phyloP scores from a whole-genome alignment of 345 rosid genomes.

The Eucalyptus grandis region DNA sequence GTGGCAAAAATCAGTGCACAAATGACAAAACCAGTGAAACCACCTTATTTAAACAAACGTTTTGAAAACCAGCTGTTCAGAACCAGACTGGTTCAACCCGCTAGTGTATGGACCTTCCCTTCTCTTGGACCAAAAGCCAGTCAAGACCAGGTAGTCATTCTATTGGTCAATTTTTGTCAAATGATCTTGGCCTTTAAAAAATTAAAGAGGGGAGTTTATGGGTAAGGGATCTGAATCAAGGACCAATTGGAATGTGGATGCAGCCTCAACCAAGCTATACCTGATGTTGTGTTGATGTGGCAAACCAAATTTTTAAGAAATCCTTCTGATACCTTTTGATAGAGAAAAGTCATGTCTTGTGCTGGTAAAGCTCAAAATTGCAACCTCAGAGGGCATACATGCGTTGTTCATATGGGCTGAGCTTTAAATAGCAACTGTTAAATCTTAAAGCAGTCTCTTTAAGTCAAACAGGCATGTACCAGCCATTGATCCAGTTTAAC shows the following conservation, averaged over 20 bases:
- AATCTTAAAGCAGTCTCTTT: background rate
- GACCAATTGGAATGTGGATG: background rate
- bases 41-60: background rate
- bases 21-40: background rate
- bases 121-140: background rate
- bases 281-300: background rate
- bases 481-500: background rate
- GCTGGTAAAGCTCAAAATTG: background rate
- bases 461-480: background rate
- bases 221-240: background rate
- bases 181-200: background rate
- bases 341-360: background rate
- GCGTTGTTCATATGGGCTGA: background rate
- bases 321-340: background rate
- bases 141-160: background rate
- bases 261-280: background rate
- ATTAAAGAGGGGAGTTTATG: background rate
- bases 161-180: background rate
- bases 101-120: background rate
- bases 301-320: background rate
- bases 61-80: background rate
- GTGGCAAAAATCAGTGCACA: background rate
- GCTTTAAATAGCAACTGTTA: background rate
- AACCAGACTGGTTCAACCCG: background rate
- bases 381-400: background rate